phyloP scores from a whole-genome alignment of 352 stramenopile genomes.

The Chrysophaeum taylorii region DNA sequence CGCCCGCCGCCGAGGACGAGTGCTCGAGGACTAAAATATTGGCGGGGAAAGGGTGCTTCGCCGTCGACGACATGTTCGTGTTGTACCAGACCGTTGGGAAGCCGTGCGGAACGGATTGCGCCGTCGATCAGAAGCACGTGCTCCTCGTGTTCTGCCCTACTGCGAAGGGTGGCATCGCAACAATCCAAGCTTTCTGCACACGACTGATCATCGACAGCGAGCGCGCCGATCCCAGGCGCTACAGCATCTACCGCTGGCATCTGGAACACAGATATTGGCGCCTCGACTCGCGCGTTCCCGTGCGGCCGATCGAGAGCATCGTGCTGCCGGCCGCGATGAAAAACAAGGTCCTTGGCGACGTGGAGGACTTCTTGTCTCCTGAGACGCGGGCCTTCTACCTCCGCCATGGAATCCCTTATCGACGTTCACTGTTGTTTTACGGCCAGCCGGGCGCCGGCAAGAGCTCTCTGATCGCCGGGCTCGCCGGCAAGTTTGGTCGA shows the following conservation, averaged over 20 bases:
- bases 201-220: too few relatives aligned
- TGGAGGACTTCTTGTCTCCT: constrained; percentile 13
- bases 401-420: constrained; percentile 16
- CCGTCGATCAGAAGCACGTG: too few relatives aligned
- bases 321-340: constrained; percentile 9
- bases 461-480: constrained; percentile 18
- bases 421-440: constrained; percentile 15
- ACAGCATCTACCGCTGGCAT: constrained; percentile 16
- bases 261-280: constrained; percentile 8
- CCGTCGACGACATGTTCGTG: too few relatives aligned
- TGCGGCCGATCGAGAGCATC: constrained; percentile 8
- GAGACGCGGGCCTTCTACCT: constrained; percentile 14
- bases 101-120: too few relatives aligned
- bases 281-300: not conserved
- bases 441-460: constrained; percentile 21
- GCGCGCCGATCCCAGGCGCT: too few relatives aligned
- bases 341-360: not conserved
- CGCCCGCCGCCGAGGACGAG: too few relatives aligned
- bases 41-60: too few relatives aligned
- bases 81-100: too few relatives aligned
- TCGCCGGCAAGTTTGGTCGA: constrained; percentile 11
- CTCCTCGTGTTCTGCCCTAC: too few relatives aligned
- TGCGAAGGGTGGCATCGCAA: too few relatives aligned
- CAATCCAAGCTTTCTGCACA: too few relatives aligned
- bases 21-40: too few relatives aligned